Evolutionary conservation across 2,329 filamentous ascomycete species (phyloP), one percentile per base, ranked within the genome.

Genomic region (Calonectria pseudoreteaudii): DNA sequence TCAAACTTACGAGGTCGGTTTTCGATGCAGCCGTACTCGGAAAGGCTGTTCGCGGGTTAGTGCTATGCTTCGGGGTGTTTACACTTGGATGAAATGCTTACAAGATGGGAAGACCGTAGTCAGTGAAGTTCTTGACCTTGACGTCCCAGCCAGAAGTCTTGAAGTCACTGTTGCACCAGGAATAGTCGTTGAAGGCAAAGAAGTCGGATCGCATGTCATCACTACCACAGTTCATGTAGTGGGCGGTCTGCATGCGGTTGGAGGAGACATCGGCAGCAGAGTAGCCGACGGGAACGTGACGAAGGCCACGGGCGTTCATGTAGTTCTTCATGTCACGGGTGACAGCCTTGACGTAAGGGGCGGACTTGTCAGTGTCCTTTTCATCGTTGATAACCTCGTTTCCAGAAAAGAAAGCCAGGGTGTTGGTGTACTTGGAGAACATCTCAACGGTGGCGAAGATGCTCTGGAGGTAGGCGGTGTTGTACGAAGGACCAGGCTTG

Each of bases 151-250:
- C 95, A 50, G 95, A 93, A 58, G 86, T 88, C 60, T 85, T 84
- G 87, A 94, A 96, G 78, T 91, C 88, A 60, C 92, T 93, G 76
- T 93, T 93, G 85, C 94, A 96, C 93, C 93, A 96, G 3, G 94
- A 96, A 87, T 96, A 96, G 86, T 96, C 94, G 86, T 97, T 97
- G 87, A 96, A 95, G 74, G 93, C 94, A 81, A 95, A 96, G 87
- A 96, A 96, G 86, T 98, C 95, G 80, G 93, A 94, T 79, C 96
- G 93, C 87, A 93, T 92, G 77, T 96, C 93, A 64, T 96, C 94
- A 69, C 91, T 88, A 75, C 96, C 96, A 83, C 96, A 98, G 91
- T 98, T 98, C 92, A 98, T 95, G 90, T 97, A 98, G 68, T 93
- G 82, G 62, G 96, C 95, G 84, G 95, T 95, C 87, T 98, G 91